Evolutionary conservation across 2,329 filamentous ascomycete species (phyloP).

Genomic region (Colletotrichum costaricense): DNA sequence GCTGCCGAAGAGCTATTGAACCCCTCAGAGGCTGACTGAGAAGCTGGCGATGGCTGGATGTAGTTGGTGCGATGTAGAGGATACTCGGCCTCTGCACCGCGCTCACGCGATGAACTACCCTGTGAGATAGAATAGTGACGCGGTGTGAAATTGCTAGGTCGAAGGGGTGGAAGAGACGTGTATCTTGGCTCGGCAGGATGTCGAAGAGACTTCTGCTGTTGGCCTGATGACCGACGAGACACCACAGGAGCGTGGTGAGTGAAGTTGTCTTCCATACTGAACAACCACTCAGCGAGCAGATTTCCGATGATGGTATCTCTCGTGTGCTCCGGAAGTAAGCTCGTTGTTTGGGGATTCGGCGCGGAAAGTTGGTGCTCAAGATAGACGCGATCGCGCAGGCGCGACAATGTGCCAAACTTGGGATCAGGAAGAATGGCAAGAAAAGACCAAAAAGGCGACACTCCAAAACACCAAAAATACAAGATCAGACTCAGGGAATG

Average conservation of each 20-base stretch:
- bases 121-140: neutral
- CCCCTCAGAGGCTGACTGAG: neutral
- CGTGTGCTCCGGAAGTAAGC: neutral
- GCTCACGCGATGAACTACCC: neutral
- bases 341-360: neutral
- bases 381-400: neutral
- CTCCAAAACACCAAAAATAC: neutral
- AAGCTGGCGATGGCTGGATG: neutral
- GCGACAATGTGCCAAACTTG: neutral
- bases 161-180: slow-evolving; percentile 3
- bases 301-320: neutral
- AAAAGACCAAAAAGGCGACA: neutral
- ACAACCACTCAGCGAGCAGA: neutral
- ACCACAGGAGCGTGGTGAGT: neutral
- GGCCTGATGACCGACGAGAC: neutral
- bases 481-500: neutral
- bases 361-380: neutral
- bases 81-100: neutral
- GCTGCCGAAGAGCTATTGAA: neutral
- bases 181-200: neutral
- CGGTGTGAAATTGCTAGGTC: neutral
- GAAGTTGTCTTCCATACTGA: slow-evolving; percentile 5
- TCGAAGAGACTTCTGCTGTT: neutral
- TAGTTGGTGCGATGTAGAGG: neutral
- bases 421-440: neutral